Evolutionary conservation across 192 early-diverging fungal genomes (phyloP).

Genomic region (Linnemannia zychae): DNA sequence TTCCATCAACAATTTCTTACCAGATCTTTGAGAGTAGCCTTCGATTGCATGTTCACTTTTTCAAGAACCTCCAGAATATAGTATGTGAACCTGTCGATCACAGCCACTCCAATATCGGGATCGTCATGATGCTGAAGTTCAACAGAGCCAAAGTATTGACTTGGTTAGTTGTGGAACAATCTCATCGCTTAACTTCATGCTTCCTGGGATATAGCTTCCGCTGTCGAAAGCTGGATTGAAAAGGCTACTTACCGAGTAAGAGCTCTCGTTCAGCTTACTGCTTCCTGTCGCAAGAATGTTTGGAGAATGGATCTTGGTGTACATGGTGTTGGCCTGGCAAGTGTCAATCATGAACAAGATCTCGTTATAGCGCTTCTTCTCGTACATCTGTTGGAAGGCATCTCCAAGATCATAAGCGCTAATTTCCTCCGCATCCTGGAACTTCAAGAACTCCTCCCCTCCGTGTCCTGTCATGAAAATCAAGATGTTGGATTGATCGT

Average conservation of each 20-base stretch:
- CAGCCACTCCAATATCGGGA: constrained; percentile 94
- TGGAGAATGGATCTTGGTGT: constrained; percentile 90
- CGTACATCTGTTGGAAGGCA: constrained; percentile 98
- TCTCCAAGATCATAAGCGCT: constrained; percentile 96
- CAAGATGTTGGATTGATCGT: constrained; percentile 96
- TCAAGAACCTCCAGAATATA: constrained; percentile 95
- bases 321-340: constrained; percentile 99
- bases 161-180: too few relatives aligned
- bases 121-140: constrained; percentile 81
- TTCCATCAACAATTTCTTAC: constrained; percentile 47
- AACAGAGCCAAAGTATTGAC: too few relatives aligned
- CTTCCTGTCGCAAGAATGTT: constrained; percentile 95
- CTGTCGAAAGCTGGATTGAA: not conserved
- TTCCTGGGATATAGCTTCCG: too few relatives aligned
- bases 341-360: constrained; percentile 99
- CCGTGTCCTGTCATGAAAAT: constrained; percentile 99
- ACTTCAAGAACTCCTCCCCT: constrained; percentile 98
- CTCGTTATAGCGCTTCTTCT: constrained; percentile 97
- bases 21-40: constrained; percentile 78
- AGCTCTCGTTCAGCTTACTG: constrained; percentile 87
- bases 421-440: constrained; percentile 99
- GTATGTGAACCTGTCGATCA: constrained; percentile 98
- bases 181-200: too few relatives aligned
- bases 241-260: constrained; percentile 78
- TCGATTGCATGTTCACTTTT: constrained; percentile 84